Percentiles rank a stretch among this genome's conserved stretches.
These are phyloP conservation scores for Phytophthora fragariaefolia DNA, from an alignment of 352 stramenopile genomes.

Conservation along the genomic window DNA sequence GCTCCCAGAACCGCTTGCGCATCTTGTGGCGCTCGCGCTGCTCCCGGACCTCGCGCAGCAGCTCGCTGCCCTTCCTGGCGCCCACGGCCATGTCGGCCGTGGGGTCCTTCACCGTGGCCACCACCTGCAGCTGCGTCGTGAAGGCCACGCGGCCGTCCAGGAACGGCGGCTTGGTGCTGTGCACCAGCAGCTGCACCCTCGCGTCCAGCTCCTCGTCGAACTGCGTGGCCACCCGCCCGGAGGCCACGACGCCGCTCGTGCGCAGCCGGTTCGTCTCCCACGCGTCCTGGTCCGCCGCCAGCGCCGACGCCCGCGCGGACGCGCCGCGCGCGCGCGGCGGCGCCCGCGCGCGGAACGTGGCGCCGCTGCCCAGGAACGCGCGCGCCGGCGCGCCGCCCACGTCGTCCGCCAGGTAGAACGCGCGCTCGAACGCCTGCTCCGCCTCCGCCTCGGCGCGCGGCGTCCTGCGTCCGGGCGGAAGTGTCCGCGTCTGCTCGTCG, in stretches of 20 bases:
- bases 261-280: constrained; percentile 98
- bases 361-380: constrained; percentile 92
- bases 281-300: constrained; percentile 97
- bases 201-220: constrained; percentile 96
- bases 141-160: constrained; percentile 95
- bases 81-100: constrained; percentile 97
- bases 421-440: constrained; percentile 94
- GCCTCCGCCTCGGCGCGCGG: constrained; percentile 75
- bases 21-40: constrained; percentile 92
- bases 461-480: constrained; percentile 49
- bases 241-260: constrained; percentile 93
- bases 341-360: constrained; percentile 93
- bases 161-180: constrained; percentile 98
- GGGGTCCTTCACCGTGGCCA: constrained; percentile 95
- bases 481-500: constrained; percentile 35
- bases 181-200: constrained; percentile 97
- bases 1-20: constrained; percentile 98
- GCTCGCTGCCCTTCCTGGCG: constrained; percentile 92
- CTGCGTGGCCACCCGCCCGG: constrained; percentile 73
- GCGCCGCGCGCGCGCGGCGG: constrained; percentile 90
- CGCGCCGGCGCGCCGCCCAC: constrained; percentile 64
- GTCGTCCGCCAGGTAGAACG: constrained; percentile 97
- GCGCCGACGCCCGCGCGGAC: constrained; percentile 90
- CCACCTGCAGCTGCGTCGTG: constrained; percentile 95
- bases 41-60: constrained; percentile 80